Conservation (phyloP, 1,284 basidiomycete species). For the Cutaneotrichosporon dermatis region DNA sequence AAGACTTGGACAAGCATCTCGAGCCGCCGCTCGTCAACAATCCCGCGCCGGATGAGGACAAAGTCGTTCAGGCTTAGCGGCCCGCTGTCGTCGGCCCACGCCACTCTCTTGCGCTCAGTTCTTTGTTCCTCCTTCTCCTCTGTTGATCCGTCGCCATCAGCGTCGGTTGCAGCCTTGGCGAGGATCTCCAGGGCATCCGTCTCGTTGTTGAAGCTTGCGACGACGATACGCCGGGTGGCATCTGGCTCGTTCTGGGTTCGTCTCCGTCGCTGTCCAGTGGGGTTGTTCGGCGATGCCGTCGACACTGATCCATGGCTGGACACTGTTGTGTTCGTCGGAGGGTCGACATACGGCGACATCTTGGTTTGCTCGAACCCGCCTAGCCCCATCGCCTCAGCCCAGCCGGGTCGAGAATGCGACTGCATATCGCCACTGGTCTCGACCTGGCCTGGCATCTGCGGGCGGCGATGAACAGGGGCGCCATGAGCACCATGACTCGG, state of each 20-base stretch:
- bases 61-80: constrained; percentile 31
- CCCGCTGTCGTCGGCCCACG: constrained; percentile 20
- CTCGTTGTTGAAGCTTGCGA: constrained; percentile 49
- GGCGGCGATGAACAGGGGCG: neutral
- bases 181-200: constrained; percentile 49
- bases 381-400: neutral
- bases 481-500: too few relatives aligned
- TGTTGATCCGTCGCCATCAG: constrained; percentile 6
- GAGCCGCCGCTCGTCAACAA: constrained; percentile 34
- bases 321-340: constrained; percentile 15
- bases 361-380: neutral
- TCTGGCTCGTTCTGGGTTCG: constrained; percentile 22
- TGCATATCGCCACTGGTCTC: neutral
- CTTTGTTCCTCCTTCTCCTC: constrained; percentile 17
- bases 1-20: constrained; percentile 40
- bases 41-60: constrained; percentile 39
- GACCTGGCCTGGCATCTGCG: constrained; percentile 19
- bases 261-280: constrained; percentile 10
- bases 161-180: constrained; percentile 46
- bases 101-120: constrained; percentile 23
- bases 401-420: neutral
- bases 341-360: constrained; percentile 18
- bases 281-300: constrained; percentile 17
- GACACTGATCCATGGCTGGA: constrained; percentile 26
- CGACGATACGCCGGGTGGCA: constrained; percentile 41